Base-by-base conservation (phyloP, 805 yeast genomes). In the Candida alai region DNA sequence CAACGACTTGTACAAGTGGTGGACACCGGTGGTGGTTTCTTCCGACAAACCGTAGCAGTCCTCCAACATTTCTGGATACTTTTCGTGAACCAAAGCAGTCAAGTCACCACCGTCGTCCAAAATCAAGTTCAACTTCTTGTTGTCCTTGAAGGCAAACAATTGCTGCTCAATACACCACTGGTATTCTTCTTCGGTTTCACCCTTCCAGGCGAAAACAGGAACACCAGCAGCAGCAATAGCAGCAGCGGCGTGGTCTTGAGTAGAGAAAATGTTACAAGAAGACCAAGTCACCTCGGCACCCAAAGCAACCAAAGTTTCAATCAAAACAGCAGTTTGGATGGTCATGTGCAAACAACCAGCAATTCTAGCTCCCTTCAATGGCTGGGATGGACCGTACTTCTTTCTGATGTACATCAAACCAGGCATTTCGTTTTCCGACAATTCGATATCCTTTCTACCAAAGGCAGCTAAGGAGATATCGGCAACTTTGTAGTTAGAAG, bases 231-330 rank as follows among this genome's bases (percentile, higher is more conserved):
- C 98, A 55, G 98, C 98, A 67, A 90, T 93, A 56, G 97, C 97
- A 60, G 98, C 97, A 57, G 98, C 97, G 54, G 97, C 97, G 68
- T 90, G 97, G 73, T 90, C 98, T 76, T 90, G 98, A 51, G 98
- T 90, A 54, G 97, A 89, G 83, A 86, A 90, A 58, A 90, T 90
- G 95, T 90, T 90, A 80, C 98, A 90, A 32, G 96, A 87, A 47
- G 96, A 79, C 98, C 98, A 90, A 60, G 98, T 93, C 45, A 90
- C 97, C 77, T 90, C 98, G 47, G 98, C 98, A 75, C 98, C 98
- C 55, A 90, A 79, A 48, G 95, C 96, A 58, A 78, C 85, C 58
- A 93, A 78, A 53, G 98, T 90, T 79, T 90, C 98, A 59, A 93
- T 93, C 70, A 90, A 78, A 49, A 90, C 97, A 53, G 97, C 98